A percentile compares a stretch with the other conserved stretches of the same genome.
Conservation (phyloP, 257 asterid species). For the Solanum chiquidenum region DNA sequence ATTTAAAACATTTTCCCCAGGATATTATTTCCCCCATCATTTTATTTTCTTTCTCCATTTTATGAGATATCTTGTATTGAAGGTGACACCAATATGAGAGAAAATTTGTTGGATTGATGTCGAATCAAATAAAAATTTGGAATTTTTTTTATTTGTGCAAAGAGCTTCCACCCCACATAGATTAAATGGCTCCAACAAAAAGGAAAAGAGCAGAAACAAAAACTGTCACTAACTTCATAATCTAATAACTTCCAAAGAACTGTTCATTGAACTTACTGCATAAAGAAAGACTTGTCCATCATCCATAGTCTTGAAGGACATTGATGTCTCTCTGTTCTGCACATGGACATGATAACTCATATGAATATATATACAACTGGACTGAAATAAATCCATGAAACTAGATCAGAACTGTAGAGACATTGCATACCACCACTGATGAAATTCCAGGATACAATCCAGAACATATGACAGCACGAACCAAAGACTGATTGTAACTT, state of each 20-base stretch:
- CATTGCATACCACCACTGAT: constrained; percentile 73
- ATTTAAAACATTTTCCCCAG: not conserved
- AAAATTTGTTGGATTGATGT: not conserved
- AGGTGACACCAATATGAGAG: not conserved
- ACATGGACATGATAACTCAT: constrained; percentile 5
- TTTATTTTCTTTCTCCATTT: not conserved
- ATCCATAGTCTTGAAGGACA: constrained; percentile 99
- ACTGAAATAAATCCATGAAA: not conserved
- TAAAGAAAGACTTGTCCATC: constrained; percentile 91
- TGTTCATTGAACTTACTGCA: constrained; percentile 55
- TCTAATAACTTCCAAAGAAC: not conserved
- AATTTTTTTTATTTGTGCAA: not conserved
- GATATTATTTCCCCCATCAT: not conserved
- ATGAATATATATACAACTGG: not conserved
- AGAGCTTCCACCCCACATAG: not conserved
- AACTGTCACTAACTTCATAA: not conserved
- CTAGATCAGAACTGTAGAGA: not conserved
- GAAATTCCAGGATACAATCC: constrained; percentile 94
- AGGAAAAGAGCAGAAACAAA: not conserved
- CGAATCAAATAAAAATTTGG: not conserved
- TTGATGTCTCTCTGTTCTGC: constrained; percentile 91
- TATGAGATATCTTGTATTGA: not conserved
- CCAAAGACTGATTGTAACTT: constrained; percentile 90
- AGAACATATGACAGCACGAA: constrained; percentile 96
- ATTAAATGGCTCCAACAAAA: not conserved